phyloP scores from a whole-genome alignment of 441 rosid genomes.

The Macaranga tanarius region DNA sequence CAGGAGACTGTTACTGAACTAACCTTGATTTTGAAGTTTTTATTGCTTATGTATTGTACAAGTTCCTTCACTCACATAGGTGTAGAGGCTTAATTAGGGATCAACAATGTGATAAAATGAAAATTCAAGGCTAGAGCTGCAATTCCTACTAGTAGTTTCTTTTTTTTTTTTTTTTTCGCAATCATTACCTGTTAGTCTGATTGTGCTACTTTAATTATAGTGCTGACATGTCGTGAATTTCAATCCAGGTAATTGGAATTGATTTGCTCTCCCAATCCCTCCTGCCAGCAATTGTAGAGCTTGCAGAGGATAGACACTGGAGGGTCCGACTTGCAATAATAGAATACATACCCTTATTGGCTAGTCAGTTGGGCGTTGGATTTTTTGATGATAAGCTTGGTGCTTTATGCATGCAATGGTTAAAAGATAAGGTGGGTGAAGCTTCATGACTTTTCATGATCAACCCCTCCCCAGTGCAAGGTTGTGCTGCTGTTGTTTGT shows the following conservation, averaged over 20 bases:
- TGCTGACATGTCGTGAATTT: constrained; percentile 11
- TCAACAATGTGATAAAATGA: background rate
- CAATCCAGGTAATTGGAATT: constrained; percentile 83
- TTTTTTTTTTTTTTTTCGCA: too few species aligned
- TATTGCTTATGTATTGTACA: background rate
- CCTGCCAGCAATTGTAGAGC: constrained; percentile 96
- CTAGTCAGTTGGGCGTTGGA: constrained; percentile 89
- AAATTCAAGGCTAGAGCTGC: background rate
- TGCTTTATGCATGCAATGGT: constrained; percentile 99
- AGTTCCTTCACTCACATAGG: background rate
- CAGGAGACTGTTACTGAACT: too few species aligned
- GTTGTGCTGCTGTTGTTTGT: background rate
- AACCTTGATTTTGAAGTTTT: background rate
- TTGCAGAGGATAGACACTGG: constrained; percentile 99
- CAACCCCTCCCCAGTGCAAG: background rate
- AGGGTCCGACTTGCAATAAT: constrained; percentile 98
- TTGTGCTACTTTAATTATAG: background rate
- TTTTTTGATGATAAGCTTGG: constrained; percentile 98
- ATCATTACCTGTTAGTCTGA: background rate
- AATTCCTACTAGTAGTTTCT: background rate
- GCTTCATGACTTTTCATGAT: background rate
- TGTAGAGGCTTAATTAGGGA: background rate
- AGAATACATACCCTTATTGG: constrained; percentile 93
- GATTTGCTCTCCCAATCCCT: constrained; percentile 91
- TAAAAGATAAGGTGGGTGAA: constrained; percentile 78